Conservation (phyloP, 768 basidiomycete genomes). For the Naganishia vaughanmartiniae region DNA sequence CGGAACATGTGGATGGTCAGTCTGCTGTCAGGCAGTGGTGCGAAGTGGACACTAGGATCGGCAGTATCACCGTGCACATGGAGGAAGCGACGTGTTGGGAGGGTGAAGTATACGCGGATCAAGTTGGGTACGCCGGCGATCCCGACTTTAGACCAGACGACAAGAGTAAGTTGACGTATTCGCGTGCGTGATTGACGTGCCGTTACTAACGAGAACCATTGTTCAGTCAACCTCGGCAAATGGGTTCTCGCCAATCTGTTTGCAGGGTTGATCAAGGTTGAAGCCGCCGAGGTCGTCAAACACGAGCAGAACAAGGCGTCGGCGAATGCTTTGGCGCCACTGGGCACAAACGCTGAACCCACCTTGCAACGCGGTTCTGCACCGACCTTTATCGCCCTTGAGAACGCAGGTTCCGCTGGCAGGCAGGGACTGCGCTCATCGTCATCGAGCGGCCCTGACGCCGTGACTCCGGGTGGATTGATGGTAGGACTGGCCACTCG, state of each 20-base stretch:
- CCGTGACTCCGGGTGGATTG: constrained; percentile 48
- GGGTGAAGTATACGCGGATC: constrained; percentile 91
- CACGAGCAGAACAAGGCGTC: constrained; percentile 29
- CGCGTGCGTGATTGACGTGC: constrained; percentile 1
- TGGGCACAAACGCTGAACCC: constrained; percentile 28
- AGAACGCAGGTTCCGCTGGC: constrained; percentile 35
- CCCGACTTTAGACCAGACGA: constrained; percentile 71
- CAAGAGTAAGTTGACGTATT: constrained; percentile 62
- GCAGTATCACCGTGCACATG: constrained; percentile 80
- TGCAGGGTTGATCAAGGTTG: constrained; percentile 55
- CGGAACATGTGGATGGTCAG: constrained; percentile 91
- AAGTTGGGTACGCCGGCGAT: constrained; percentile 68
- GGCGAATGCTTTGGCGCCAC: constrained; percentile 28
- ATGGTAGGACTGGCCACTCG: constrained; percentile 63
- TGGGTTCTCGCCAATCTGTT: constrained; percentile 87
- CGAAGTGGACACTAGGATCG: constrained; percentile 81
- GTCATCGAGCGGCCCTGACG: constrained; percentile 33
- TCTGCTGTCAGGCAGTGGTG: constrained; percentile 82
- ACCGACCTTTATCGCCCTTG: constrained; percentile 45
- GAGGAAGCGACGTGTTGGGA: constrained; percentile 80
- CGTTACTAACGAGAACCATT: constrained; percentile 28
- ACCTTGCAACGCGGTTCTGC: constrained; percentile 39
- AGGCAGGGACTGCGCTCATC: constrained; percentile 45
- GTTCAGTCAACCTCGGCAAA: constrained; percentile 81
- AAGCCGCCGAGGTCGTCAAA: constrained; percentile 39